A percentile compares a stretch with the other conserved stretches of the same genome.
Evolutionary conservation across 2,329 filamentous ascomycete species (phyloP).

Genomic region (Phialemoniopsis sp.): DNA sequence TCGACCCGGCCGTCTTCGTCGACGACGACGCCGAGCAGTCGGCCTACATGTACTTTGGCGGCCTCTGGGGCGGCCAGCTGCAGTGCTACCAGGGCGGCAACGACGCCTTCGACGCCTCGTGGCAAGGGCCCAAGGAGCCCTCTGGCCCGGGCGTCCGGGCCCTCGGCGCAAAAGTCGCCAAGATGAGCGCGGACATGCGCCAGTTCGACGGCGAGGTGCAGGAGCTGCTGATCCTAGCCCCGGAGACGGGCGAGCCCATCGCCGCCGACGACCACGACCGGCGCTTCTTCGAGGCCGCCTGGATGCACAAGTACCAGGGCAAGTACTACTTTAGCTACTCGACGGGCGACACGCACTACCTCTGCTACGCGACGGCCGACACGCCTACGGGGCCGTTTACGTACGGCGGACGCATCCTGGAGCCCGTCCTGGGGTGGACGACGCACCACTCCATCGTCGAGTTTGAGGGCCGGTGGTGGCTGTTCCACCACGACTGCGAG

Average conservation of each 20-base stretch:
- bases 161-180: conserved; percentile 63
- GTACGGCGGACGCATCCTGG: conserved; percentile 66
- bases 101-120: conserved; percentile 48
- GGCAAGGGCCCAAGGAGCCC: conserved; percentile 56
- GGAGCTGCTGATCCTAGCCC: conserved; percentile 61
- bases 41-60: conserved; percentile 72
- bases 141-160: conserved; percentile 50
- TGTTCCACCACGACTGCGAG: conserved; percentile 74
- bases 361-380: conserved; percentile 64
- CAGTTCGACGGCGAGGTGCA: conserved; percentile 49
- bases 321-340: conserved; percentile 76
- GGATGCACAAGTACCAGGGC: conserved; percentile 69
- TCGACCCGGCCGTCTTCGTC: conserved; percentile 73
- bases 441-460: conserved; percentile 78
- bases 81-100: conserved; percentile 65
- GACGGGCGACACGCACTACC: conserved; percentile 72
- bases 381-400: conserved; percentile 69
- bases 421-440: conserved; percentile 77
- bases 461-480: conserved; percentile 66
- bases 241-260: conserved; percentile 55
- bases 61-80: conserved; percentile 76
- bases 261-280: conserved; percentile 65
- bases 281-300: conserved; percentile 77
- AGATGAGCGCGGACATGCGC: conserved; percentile 62
- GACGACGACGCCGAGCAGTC: conserved; percentile 67